These are phyloP conservation scores for Fusarium globosum DNA, from an alignment of 2,329 filamentous ascomycete species.

Conservation along the genomic window DNA sequence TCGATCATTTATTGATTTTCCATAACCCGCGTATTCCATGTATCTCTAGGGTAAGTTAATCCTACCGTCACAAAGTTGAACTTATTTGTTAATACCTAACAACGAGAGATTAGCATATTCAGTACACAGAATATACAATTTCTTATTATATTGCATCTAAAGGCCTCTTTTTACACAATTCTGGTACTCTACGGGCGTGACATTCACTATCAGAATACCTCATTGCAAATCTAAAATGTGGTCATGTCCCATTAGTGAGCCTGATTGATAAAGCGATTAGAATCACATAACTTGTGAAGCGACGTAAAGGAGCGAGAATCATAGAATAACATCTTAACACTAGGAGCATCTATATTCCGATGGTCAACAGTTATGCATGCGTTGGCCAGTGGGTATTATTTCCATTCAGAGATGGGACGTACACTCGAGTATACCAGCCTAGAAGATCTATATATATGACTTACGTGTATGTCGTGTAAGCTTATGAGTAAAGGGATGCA, in stretches of 20 bases:
- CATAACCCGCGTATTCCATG: background rate
- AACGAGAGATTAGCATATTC: background rate
- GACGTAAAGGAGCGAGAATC: too few relatives aligned
- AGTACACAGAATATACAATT: background rate
- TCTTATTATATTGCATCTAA: background rate
- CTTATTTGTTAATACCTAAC: background rate
- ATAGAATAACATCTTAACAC: background rate
- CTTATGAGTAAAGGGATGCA: background rate
- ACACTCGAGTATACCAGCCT: background rate
- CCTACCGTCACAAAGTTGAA: background rate
- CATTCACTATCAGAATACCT: background rate
- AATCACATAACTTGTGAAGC: too few relatives aligned
- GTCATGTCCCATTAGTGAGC: background rate
- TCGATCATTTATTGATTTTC: conserved; percentile 22
- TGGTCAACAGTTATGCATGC: background rate
- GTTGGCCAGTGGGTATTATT: background rate
- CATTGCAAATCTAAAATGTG: background rate
- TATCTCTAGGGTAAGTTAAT: conserved; percentile 20
- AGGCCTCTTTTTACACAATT: background rate
- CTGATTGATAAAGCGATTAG: background rate
- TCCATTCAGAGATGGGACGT: background rate
- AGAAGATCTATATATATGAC: background rate
- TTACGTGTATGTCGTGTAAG: background rate
- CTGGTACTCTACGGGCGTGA: too few relatives aligned
- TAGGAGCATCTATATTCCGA: background rate